These are phyloP conservation scores for Vanilla planifolia DNA, from an alignment of 106 monocot species.

Conservation along the genomic window DNA sequence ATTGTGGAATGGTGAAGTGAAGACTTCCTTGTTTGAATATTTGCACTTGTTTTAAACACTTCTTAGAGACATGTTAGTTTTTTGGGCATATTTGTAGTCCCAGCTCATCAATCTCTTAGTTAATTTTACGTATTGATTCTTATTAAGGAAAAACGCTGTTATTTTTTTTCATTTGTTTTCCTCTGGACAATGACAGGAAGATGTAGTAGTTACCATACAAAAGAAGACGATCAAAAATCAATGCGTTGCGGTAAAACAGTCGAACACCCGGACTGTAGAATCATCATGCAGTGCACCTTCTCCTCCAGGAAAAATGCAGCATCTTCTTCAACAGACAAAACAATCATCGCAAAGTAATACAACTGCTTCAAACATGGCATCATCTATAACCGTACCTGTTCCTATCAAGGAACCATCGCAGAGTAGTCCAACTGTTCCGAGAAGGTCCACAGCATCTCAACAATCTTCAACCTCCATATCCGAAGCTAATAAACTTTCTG, in stretches of 20 bases:
- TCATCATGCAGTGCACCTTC: conserved; percentile 22
- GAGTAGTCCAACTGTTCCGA: conserved; percentile 10
- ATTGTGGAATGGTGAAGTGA: too few relatives aligned
- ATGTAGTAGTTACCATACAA: conserved; percentile 16
- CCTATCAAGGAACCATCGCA: conserved; percentile 7
- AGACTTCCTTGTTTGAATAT: too few relatives aligned
- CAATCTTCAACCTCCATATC: conserved; percentile 21
- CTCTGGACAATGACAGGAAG: conserved; percentile 15
- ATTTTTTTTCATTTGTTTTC: background rate
- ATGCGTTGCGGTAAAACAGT: conserved; percentile 16
- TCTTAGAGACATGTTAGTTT: too few relatives aligned
- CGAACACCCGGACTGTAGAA: conserved; percentile 19
- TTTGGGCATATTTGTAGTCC: too few relatives aligned
- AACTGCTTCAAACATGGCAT: background rate
- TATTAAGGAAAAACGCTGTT: too few relatives aligned
- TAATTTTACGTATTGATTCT: too few relatives aligned
- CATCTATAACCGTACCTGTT: conserved; percentile 6
- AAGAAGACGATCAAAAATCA: conserved; percentile 38
- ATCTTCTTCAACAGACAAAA: conserved; percentile 14
- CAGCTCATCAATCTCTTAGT: too few relatives aligned
- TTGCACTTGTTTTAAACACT: too few relatives aligned
- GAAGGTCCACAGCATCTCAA: conserved; percentile 2
- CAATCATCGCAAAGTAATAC: conserved; percentile 8
- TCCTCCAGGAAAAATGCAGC: conserved; percentile 18
- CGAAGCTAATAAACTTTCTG: conserved; percentile 30